These are phyloP conservation scores for Alnus glutinosa DNA, from an alignment of 306 rosid species.

Conservation along the genomic window DNA sequence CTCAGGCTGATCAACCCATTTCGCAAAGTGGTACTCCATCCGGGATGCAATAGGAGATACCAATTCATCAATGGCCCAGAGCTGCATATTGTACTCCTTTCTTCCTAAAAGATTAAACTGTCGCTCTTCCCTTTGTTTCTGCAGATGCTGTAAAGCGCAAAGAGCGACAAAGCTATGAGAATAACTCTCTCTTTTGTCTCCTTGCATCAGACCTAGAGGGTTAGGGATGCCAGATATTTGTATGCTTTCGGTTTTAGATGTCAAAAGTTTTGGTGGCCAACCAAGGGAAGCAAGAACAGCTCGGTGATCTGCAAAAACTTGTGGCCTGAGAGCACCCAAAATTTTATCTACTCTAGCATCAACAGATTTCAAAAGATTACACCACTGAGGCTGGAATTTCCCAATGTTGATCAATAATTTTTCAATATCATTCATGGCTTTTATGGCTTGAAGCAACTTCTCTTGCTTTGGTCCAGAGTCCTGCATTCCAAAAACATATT, in stretches of 20 bases:
- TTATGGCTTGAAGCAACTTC: constrained; percentile 62
- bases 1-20: constrained; percentile 76
- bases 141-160: constrained; percentile 74
- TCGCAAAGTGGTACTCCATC: constrained; percentile 64
- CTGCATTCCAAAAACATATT: constrained; percentile 38
- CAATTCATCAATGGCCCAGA: constrained; percentile 78
- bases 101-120: constrained; percentile 35
- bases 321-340: constrained; percentile 61
- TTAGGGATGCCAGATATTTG: constrained; percentile 44
- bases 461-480: constrained; percentile 52
- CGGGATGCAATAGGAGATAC: constrained; percentile 75
- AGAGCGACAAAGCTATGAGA: constrained; percentile 65
- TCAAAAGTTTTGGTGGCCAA: constrained; percentile 79
- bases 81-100: constrained; percentile 40
- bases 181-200: constrained; percentile 54
- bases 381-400: constrained; percentile 54
- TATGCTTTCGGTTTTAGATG: constrained; percentile 34
- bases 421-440: constrained; percentile 63
- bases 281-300: constrained; percentile 72
- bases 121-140: constrained; percentile 56
- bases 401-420: constrained; percentile 34
- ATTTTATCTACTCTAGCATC: constrained; percentile 64
- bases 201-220: constrained; percentile 68
- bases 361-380: constrained; percentile 55
- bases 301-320: constrained; percentile 70